Evolutionary conservation across 2,329 filamentous ascomycete species (phyloP).

Genomic region (Fusarium domesticum): DNA sequence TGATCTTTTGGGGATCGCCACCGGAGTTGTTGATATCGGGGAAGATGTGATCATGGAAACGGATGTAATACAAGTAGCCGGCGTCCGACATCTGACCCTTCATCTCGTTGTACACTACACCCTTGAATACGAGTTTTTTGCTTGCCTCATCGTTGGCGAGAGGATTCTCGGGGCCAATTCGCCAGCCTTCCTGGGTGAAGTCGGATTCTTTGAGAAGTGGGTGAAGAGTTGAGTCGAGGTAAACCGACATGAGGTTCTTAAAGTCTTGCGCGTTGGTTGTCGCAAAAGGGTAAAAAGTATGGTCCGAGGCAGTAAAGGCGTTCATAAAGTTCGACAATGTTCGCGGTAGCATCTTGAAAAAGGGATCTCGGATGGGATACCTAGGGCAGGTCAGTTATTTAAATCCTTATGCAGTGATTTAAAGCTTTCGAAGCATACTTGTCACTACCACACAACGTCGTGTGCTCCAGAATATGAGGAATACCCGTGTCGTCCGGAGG

Average conservation of each 20-base stretch:
- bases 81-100: slow-evolving; percentile 99
- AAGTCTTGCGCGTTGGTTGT: slow-evolving; percentile 96
- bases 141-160: slow-evolving; percentile 55
- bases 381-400: slow-evolving; percentile 46
- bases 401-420: background rate
- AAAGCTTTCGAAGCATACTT: slow-evolving; percentile 55
- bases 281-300: slow-evolving; percentile 96
- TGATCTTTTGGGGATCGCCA: slow-evolving; percentile 94
- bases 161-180: slow-evolving; percentile 88
- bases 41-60: slow-evolving; percentile 91
- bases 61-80: slow-evolving; percentile 92
- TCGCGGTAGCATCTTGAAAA: slow-evolving; percentile 99
- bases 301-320: slow-evolving; percentile 92
- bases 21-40: slow-evolving; percentile 95
- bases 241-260: slow-evolving; percentile 93
- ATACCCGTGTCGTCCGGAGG: slow-evolving; percentile 94
- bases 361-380: slow-evolving; percentile 96
- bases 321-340: slow-evolving; percentile 99
- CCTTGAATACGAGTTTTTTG: slow-evolving; percentile 84
- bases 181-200: slow-evolving; percentile 96
- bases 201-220: slow-evolving; percentile 87
- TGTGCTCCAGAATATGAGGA: slow-evolving; percentile 96
- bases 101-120: slow-evolving; percentile 99
- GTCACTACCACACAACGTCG: slow-evolving; percentile 90
- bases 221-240: slow-evolving; percentile 89